Percentiles rank a stretch among this genome's conserved stretches.
These are phyloP conservation scores for Sungouiella blattae DNA, from an alignment of 805 yeast genomes.

Conservation along the genomic window DNA sequence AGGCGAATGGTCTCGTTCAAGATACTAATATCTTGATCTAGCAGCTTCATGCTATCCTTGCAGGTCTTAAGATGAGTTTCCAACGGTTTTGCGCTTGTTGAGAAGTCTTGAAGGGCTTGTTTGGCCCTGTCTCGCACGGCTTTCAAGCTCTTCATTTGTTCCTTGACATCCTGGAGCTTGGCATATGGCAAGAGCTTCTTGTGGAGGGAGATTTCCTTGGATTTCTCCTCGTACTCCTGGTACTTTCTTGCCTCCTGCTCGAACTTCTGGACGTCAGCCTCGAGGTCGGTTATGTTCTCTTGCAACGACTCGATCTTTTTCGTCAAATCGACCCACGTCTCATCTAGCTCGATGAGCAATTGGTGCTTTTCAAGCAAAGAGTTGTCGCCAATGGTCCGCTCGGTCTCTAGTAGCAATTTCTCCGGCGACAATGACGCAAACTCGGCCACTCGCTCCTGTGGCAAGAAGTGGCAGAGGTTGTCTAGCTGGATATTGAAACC, in stretches of 20 bases:
- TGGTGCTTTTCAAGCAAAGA: constrained; percentile 56
- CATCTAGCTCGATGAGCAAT: constrained; percentile 50
- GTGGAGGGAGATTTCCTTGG: constrained; percentile 33
- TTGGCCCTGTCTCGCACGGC: constrained; percentile 34
- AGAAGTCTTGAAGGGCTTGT: constrained; percentile 24
- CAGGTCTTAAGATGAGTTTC: constrained; percentile 5
- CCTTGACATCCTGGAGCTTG: constrained; percentile 34
- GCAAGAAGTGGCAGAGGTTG: constrained; percentile 88
- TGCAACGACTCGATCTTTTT: constrained; percentile 25
- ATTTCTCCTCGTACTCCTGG: constrained; percentile 45
- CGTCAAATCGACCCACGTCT: constrained; percentile 24
- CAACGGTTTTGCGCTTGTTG: constrained; percentile 23
- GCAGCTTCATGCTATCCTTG: background rate
- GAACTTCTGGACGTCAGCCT: constrained; percentile 34
- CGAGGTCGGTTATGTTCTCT: constrained; percentile 28
- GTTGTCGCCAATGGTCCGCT: constrained; percentile 70
- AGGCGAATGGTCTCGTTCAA: background rate
- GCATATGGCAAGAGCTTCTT: constrained; percentile 42
- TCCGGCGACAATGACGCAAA: constrained; percentile 82
- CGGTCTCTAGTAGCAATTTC: constrained; percentile 69
- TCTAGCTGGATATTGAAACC: constrained; percentile 76
- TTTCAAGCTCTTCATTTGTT: constrained; percentile 29
- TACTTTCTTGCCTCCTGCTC: constrained; percentile 45
- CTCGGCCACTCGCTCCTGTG: constrained; percentile 92
- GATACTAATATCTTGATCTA: background rate